A percentile compares a stretch with the other conserved stretches of the same genome.
phyloP scores from a whole-genome alignment of 2,329 filamentous ascomycete species.

The Claviceps cyperi region DNA sequence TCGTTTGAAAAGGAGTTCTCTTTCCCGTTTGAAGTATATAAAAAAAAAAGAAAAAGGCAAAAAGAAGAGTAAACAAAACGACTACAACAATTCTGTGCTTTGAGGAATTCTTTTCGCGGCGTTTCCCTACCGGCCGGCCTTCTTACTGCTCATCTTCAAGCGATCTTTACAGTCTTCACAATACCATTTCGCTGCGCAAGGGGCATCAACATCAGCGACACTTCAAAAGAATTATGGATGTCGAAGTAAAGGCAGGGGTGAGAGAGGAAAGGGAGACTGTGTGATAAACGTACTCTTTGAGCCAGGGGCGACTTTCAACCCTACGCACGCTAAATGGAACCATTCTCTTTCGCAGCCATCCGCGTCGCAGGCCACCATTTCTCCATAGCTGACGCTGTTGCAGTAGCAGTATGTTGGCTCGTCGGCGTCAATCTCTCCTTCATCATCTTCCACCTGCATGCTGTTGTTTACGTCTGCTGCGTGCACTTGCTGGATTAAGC shows the following conservation, averaged over 20 bases:
- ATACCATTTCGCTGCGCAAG: conserved; percentile 61
- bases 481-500: conserved; percentile 18
- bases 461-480: conserved; percentile 25
- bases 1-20: too few relatives aligned
- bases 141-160: conserved; percentile 41
- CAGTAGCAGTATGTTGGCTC: conserved; percentile 71
- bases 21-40: not conserved
- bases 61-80: not conserved
- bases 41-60: not conserved
- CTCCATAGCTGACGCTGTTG: conserved; percentile 65
- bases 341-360: conserved; percentile 61
- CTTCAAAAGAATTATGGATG: not conserved
- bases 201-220: not conserved
- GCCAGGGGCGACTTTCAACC: conserved; percentile 63
- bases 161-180: conserved; percentile 65
- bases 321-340: conserved; percentile 75
- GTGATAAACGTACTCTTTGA: conserved; percentile 47
- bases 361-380: conserved; percentile 73
- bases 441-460: conserved; percentile 23
- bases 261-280: not conserved
- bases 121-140: conserved; percentile 26
- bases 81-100: not conserved
- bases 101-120: too few relatives aligned
- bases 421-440: conserved; percentile 51
- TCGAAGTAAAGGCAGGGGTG: not conserved